Evolutionary conservation across 1,139 yeast genomes (phyloP), one percentile per base, ranked within the genome.

Genomic region (Saccharomyces hybrid): DNA sequence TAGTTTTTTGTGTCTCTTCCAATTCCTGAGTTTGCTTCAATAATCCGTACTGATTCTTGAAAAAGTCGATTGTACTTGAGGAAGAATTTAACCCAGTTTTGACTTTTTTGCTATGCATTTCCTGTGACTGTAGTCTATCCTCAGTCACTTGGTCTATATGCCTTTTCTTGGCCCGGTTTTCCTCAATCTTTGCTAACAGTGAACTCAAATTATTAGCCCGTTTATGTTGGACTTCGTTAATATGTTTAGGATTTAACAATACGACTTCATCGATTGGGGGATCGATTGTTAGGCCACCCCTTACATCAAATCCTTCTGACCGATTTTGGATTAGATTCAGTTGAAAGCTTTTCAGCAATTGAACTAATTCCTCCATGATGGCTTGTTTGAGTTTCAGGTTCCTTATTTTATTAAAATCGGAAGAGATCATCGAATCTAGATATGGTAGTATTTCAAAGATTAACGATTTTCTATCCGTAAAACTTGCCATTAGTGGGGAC

Each of bases 351-450:
- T 64, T 61, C 5, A 74, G 54, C 0, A 71, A 60, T 8, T 64
- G 63, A 14, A 68, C 56, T 2, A 74, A 63, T 41, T 56, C 61
- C n/a, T 63, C 63, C 4, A 69, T 56, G 5, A 62, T 63, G 54
- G 32, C 32, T 51, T 55, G 63, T 50, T 57, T 73, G 57, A 47
- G 31, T 25, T 62, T 65, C 23, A 63, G 31, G n/a, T 66, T 65
- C 38, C 58, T 64, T 11, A 66, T 54, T 20, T 63, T 64, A 20
- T 65, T 64, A 31, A 73, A 56, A 50, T 74, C 77, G 0, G 85
- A 83, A 0, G 77, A 70, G 5, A 84, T 55, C 49, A 83, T 74
- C 26, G 66, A 62, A 54, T 77, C 75, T 46, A 83, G 53, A 53
- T 73, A 73, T 1, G 87, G 86, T 20, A 84, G 58, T 61, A 79